phyloP scores from a whole-genome alignment of 768 basidiomycete species.

The Suillus americanus region DNA sequence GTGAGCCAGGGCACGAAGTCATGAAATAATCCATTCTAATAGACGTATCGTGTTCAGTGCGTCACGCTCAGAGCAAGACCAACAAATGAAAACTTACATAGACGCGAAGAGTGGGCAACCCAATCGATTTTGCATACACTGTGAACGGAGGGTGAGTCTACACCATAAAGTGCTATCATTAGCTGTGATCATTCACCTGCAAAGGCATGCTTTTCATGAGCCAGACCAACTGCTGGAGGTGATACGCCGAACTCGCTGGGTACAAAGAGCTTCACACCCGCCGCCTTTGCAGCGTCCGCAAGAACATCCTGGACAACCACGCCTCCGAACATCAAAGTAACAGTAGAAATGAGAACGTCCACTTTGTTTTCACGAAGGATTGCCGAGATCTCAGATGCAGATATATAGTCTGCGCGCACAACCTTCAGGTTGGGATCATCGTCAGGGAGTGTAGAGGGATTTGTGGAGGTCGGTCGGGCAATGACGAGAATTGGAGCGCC shows the following conservation, averaged over 20 bases:
- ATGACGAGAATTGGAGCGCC: slow-evolving; percentile 7
- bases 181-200: neutral
- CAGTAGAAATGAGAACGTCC: slow-evolving; percentile 8
- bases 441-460: neutral
- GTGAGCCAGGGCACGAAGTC: slow-evolving; percentile 17
- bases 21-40: slow-evolving; percentile 23
- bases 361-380: slow-evolving; percentile 6
- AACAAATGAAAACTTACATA: slow-evolving; percentile 17
- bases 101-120: slow-evolving; percentile 14
- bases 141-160: neutral
- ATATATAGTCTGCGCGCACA: slow-evolving; percentile 1
- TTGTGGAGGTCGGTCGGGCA: slow-evolving; percentile 8
- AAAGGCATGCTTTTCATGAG: slow-evolving; percentile 1
- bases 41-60: neutral
- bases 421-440: neutral
- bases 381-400: neutral
- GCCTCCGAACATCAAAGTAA: neutral
- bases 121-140: slow-evolving; percentile 21
- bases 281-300: slow-evolving; percentile 16
- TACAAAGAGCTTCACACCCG: slow-evolving; percentile 29
- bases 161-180: too few relatives aligned
- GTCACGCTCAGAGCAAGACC: neutral
- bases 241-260: slow-evolving; percentile 30
- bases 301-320: slow-evolving; percentile 17
- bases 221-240: neutral